Conservation (phyloP, 257 asterid genomes). For the Forsythia suspensa region DNA sequence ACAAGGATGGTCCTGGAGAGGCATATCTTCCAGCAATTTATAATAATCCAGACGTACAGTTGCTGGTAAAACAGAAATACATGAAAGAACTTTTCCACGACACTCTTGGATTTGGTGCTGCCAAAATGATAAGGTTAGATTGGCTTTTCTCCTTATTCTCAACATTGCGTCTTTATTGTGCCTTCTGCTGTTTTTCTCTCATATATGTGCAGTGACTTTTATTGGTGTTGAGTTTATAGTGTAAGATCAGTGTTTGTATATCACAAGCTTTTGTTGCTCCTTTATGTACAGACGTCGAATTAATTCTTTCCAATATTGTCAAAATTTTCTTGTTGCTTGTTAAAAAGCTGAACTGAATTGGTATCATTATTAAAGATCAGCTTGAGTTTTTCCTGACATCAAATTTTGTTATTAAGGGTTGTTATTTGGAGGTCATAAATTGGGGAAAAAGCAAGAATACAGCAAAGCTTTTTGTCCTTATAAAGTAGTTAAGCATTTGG, state of each 20-base stretch:
- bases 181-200: background rate
- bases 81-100: conserved; percentile 83
- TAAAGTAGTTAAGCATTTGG: background rate
- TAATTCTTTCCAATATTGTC: background rate
- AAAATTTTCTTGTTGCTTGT: background rate
- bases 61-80: conserved; percentile 55
- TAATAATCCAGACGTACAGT: conserved; percentile 60
- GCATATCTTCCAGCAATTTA: conserved; percentile 90
- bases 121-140: conserved; percentile 91
- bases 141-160: background rate
- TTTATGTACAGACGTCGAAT: background rate
- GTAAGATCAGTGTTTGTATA: background rate
- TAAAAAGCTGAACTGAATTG: too few species aligned
- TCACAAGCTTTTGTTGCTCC: background rate
- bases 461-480: background rate
- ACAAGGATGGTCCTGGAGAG: conserved; percentile 89
- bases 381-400: too few species aligned
- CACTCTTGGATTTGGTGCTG: conserved; percentile 91
- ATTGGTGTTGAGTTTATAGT: background rate
- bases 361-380: too few species aligned
- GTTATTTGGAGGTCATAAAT: background rate
- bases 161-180: background rate
- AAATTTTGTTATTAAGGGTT: background rate
- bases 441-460: background rate
- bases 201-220: background rate